A percentile compares a stretch with the other conserved stretches of the same genome.
Conservation (phyloP, 306 rosid genomes). For the Lupinus albus region DNA sequence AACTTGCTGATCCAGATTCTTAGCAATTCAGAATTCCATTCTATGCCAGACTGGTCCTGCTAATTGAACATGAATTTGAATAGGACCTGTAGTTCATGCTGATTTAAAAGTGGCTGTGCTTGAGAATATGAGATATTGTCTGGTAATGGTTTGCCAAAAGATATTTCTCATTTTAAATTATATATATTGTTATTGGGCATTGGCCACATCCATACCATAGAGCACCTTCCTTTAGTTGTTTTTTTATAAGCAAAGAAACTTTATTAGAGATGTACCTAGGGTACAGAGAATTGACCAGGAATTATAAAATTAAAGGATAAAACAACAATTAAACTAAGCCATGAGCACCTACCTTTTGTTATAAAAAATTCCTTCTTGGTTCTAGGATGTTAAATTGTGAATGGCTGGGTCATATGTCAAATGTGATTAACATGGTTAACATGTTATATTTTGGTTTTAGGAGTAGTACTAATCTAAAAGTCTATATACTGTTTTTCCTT, state of each 20-base stretch:
- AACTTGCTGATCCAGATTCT: too few species aligned
- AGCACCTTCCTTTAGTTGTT: background rate
- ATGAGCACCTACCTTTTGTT: too few species aligned
- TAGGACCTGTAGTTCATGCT: background rate
- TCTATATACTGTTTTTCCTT: background rate
- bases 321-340: too few species aligned
- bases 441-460: conserved; percentile 12
- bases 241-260: too few species aligned
- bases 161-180: conserved; percentile 20
- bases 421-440: conserved; percentile 16
- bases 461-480: conserved; percentile 21
- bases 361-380: too few species aligned
- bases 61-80: conserved; percentile 6
- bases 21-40: conserved; percentile 15
- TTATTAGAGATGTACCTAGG: too few species aligned
- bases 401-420: conserved; percentile 6
- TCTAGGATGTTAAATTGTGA: too few species aligned
- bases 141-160: background rate
- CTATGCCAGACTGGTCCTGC: background rate
- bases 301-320: too few species aligned
- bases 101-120: conserved; percentile 5
- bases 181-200: background rate
- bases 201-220: background rate
- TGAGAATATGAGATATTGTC: conserved; percentile 3
- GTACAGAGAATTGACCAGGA: too few species aligned